A percentile compares a stretch with the other conserved stretches of the same genome.
Conservation (phyloP, 768 basidiomycete species). For the Podaxis sp. region DNA sequence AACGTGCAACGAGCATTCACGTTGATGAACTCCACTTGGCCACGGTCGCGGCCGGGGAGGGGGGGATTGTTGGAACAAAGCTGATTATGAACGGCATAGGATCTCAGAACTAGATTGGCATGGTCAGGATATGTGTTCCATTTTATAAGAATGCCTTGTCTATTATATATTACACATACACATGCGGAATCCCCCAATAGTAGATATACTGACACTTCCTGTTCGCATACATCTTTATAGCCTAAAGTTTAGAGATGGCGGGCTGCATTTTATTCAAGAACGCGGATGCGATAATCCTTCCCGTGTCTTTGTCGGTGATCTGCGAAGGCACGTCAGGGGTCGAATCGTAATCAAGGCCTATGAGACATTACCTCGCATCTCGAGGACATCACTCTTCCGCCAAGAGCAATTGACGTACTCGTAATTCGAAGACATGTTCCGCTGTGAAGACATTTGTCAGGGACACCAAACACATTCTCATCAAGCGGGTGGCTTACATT, state of each 20-base stretch:
- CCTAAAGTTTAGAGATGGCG: constrained; percentile 43
- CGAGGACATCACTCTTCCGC: constrained; percentile 69
- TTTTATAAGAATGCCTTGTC: neutral
- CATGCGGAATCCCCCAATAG: neutral
- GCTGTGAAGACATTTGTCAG: constrained; percentile 32
- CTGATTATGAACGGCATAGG: too few relatives aligned
- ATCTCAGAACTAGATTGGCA: too few relatives aligned
- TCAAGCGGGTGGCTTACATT: constrained; percentile 39
- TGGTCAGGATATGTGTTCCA: too few relatives aligned
- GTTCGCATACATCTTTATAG: neutral
- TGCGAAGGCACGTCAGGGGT: constrained; percentile 27
- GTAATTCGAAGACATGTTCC: constrained; percentile 59
- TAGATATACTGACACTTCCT: neutral
- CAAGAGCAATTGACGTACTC: constrained; percentile 65
- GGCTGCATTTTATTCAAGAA: constrained; percentile 78
- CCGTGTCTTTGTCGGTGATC: constrained; percentile 60
- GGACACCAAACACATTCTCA: constrained; percentile 11
- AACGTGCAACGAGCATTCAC: too few relatives aligned
- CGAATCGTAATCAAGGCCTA: too few relatives aligned
- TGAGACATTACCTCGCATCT: constrained; percentile 58
- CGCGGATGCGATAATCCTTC: constrained; percentile 63
- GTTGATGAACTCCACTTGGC: too few relatives aligned
- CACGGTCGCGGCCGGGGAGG: too few relatives aligned
- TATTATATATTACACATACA: neutral
- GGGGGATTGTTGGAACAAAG: too few relatives aligned